Evolutionary conservation across 176 grass and related monocot species (phyloP).

Genomic region (Oryza glaberrima): DNA sequence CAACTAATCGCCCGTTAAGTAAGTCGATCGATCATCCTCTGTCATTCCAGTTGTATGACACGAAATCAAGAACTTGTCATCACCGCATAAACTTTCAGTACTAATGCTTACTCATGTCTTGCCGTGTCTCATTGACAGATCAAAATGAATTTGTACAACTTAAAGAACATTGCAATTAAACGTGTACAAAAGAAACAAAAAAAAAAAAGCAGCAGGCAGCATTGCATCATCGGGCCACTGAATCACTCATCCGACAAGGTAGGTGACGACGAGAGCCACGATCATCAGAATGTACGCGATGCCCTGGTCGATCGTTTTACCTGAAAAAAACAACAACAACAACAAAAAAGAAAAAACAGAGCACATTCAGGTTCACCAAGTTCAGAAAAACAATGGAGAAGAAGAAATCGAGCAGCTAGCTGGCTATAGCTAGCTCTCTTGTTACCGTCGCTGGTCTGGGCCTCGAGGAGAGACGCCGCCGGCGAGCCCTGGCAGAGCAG

Average conservation of each 20-base stretch:
- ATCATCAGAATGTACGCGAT: not conserved
- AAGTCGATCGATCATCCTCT: not conserved
- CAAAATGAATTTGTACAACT: not conserved
- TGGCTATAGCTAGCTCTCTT: not conserved
- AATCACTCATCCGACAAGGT: not conserved
- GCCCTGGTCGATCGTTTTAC: not conserved
- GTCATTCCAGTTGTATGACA: not conserved
- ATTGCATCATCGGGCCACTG: not conserved
- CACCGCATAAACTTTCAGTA: not conserved
- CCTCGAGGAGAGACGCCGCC: not conserved
- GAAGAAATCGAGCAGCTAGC: not conserved
- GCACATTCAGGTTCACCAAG: not conserved
- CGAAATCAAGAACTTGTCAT: not conserved
- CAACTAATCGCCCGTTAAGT: not conserved
- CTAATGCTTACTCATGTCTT: not conserved
- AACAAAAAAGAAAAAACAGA: not conserved
- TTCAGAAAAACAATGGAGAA: not conserved
- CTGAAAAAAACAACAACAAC: not conserved
- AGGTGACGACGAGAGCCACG: slow-evolving; percentile 1
- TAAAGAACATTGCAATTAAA: not conserved
- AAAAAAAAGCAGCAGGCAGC: not conserved
- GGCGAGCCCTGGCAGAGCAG: slow-evolving; percentile 11
- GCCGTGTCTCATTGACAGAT: not conserved
- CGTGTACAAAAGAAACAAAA: not conserved
- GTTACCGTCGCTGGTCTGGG: not conserved